These are phyloP conservation scores for Phytophthora tentaculata DNA, from an alignment of 352 stramenopile genomes.

Conservation along the genomic window DNA sequence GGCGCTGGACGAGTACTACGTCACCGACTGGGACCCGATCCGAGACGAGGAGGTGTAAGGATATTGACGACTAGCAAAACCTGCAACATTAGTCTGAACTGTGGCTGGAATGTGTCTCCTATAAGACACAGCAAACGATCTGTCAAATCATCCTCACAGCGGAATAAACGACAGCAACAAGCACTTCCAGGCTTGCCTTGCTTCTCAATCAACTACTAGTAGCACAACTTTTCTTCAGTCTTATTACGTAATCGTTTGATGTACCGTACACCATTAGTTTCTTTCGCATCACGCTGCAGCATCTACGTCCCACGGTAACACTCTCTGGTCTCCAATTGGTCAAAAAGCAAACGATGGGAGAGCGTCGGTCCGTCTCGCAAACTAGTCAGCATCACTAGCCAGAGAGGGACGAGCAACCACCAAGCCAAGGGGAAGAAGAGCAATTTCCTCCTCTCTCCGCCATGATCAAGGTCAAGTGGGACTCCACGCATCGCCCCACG, in stretches of 20 bases:
- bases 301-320: slow-evolving; percentile 6
- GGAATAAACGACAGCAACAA: neutral
- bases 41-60: slow-evolving; percentile 42
- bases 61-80: neutral
- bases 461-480: slow-evolving; percentile 83
- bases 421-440: neutral
- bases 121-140: neutral
- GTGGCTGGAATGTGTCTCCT: slow-evolving; percentile 3
- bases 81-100: slow-evolving; percentile 1
- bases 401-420: slow-evolving; percentile 16
- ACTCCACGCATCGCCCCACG: slow-evolving; percentile 45
- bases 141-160: neutral
- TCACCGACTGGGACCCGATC: slow-evolving; percentile 59
- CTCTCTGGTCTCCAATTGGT: slow-evolving; percentile 17
- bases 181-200: too few relatives aligned
- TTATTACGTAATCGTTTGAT: slow-evolving; percentile 16
- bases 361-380: slow-evolving; percentile 9
- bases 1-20: slow-evolving; percentile 53
- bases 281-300: slow-evolving; percentile 21
- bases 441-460: neutral
- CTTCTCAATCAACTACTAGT: too few relatives aligned
- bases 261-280: slow-evolving; percentile 22
- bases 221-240: neutral
- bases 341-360: slow-evolving; percentile 19
- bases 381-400: slow-evolving; percentile 29